phyloP scores from a whole-genome alignment of 2,329 filamentous ascomycete genomes.

The Coniochaeta sp. region DNA sequence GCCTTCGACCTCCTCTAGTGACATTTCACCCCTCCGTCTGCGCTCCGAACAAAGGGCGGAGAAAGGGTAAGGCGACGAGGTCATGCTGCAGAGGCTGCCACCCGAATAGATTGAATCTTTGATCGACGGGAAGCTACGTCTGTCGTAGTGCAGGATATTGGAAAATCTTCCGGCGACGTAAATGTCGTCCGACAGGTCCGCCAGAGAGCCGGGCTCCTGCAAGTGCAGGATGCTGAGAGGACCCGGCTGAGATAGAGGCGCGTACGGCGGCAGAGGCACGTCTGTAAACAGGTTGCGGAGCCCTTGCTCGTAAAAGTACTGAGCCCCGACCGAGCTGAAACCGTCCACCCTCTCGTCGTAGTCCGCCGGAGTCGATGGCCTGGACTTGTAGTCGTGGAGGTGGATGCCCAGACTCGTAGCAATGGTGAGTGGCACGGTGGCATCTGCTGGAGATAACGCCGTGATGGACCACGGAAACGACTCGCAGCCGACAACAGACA shows the following conservation, averaged over 20 bases:
- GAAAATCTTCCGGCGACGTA: constrained; percentile 86
- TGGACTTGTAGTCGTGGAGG: constrained; percentile 66
- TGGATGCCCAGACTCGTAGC: constrained; percentile 78
- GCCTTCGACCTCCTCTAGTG: constrained; percentile 43
- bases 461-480: constrained; percentile 78
- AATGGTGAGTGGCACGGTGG: constrained; percentile 68
- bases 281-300: constrained; percentile 39
- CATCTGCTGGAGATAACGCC: constrained; percentile 63
- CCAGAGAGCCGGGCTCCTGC: constrained; percentile 43
- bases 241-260: constrained; percentile 70
- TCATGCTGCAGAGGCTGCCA: constrained; percentile 66
- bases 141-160: constrained; percentile 81
- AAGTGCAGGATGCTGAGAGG: constrained; percentile 79
- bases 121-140: constrained; percentile 74
- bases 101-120: constrained; percentile 77
- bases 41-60: constrained; percentile 55
- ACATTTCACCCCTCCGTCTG: constrained; percentile 46
- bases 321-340: constrained; percentile 16
- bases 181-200: constrained; percentile 66
- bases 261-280: constrained; percentile 50
- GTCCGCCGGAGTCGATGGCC: constrained; percentile 22
- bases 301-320: constrained; percentile 21
- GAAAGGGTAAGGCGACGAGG: constrained; percentile 62
- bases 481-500: constrained; percentile 62
- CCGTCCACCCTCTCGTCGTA: constrained; percentile 28